Conservation (phyloP, 768 basidiomycete species). For the Mycena crocata region DNA sequence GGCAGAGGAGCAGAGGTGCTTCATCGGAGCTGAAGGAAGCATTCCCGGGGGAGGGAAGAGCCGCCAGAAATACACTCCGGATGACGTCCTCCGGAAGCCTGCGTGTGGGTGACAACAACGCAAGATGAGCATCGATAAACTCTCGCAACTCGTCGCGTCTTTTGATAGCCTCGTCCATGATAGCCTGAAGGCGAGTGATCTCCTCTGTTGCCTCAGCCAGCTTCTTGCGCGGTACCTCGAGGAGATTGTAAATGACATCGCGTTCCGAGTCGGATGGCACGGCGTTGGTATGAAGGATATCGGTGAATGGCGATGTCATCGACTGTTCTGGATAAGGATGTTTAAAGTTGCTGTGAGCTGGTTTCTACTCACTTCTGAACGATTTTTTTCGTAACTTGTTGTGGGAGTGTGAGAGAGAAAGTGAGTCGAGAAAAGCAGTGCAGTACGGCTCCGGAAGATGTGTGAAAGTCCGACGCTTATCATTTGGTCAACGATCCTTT, state of each 20-base stretch:
- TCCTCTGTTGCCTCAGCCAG: background rate
- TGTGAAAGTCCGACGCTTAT: too few relatives aligned
- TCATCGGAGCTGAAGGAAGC: background rate
- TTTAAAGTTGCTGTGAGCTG: too few relatives aligned
- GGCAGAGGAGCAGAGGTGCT: conserved; percentile 34
- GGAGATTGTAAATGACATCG: background rate
- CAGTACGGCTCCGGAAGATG: too few relatives aligned
- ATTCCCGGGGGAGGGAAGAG: conserved; percentile 19
- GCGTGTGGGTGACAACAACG: conserved; percentile 10
- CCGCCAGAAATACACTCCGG: conserved; percentile 35
- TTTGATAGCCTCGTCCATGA: background rate
- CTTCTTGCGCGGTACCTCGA: background rate
- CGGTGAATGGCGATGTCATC: background rate
- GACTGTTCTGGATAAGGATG: too few relatives aligned
- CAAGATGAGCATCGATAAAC: conserved; percentile 26
- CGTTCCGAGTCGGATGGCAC: background rate
- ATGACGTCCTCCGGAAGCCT: conserved; percentile 34
- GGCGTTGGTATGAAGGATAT: background rate
- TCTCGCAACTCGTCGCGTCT: background rate
- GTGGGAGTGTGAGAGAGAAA: too few relatives aligned
- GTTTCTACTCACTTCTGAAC: too few relatives aligned
- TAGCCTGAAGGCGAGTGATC: background rate
- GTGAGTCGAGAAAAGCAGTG: too few relatives aligned
- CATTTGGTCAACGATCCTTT: too few relatives aligned
- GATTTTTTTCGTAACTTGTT: too few relatives aligned